Evolutionary conservation across 306 rosid species (phyloP), one percentile per base, ranked within the genome.

Genomic region (Dalbergia oliveri): DNA sequence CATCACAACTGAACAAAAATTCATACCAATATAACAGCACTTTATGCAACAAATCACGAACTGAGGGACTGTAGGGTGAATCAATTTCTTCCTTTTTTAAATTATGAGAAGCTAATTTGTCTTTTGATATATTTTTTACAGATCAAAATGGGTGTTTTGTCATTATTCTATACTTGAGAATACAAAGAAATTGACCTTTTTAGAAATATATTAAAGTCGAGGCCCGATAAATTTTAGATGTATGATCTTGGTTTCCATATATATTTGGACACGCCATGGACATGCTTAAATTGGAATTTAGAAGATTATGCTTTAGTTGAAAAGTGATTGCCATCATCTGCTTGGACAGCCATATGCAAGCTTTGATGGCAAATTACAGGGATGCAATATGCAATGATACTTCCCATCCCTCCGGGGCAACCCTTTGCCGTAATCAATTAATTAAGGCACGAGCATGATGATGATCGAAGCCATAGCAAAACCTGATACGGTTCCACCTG

Each of bases 341-440:
- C 19, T 18, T 65, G 49, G 21, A 58, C 49, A 56, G 41, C 43
- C 62, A 37, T 49, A 37, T 53, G 15, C 65, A 9, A 8, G 37
- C 50, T 33, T 39, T 72, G 83, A 78, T 49, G 73, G 47, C 51
- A 71, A 66, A 60, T 23, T 33, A 59, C 50, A 79, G 43, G 78
- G 39, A 8, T 33, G 69, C 43, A 59, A 62, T 19, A 53, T 5
- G 61, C 33, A 67, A 57, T 68, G 37, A 71, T 5, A 34, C 37
- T 64, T 70, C 67, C 57, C 66, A 61, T 84, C 60, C 26, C 9
- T 10, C 43, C 18, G 11, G 31, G 60, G 70, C 70, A 47, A 54
- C 45, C 66, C 11, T 56, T 34, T 47, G 69, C 16, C 8, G 66
- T 69, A 63, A 74, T 14, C 13, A 77, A 58, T 35, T 39, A 12